Percentiles rank a stretch among this genome's conserved stretches.
Evolutionary conservation across 2,329 filamentous ascomycete species (phyloP).

Genomic region (Penicillium thymicola): DNA sequence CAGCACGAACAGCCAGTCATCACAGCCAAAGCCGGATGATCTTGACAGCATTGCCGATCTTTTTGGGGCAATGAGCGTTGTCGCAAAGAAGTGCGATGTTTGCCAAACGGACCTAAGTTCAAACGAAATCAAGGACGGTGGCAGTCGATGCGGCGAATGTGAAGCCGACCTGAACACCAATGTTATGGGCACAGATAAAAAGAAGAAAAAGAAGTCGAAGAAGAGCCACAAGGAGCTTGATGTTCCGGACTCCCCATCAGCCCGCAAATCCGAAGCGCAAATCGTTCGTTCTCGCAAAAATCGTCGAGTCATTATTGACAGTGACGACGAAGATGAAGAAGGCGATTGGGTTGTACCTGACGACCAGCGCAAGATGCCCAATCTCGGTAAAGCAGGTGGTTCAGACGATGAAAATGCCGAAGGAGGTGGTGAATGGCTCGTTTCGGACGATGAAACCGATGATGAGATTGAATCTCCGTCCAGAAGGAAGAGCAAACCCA

Average conservation of each 20-base stretch:
- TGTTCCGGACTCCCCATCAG: slow-evolving; percentile 26
- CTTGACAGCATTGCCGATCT: slow-evolving; percentile 82
- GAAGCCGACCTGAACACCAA: slow-evolving; percentile 68
- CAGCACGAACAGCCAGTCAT: slow-evolving; percentile 49
- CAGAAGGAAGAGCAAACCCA: slow-evolving; percentile 19
- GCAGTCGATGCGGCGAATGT: slow-evolving; percentile 69
- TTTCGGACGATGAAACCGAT: slow-evolving; percentile 60
- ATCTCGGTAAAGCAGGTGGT: slow-evolving; percentile 75
- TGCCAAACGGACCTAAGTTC: slow-evolving; percentile 68
- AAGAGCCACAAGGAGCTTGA: slow-evolving; percentile 41
- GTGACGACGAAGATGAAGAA: slow-evolving; percentile 61
- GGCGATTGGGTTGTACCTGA: slow-evolving; percentile 78
- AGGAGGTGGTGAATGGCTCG: slow-evolving; percentile 76
- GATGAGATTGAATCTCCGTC: slow-evolving; percentile 32
- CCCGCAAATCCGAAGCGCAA: slow-evolving; percentile 17
- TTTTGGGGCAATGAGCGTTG: slow-evolving; percentile 78
- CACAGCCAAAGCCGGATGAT: slow-evolving; percentile 56
- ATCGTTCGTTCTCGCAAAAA: slow-evolving; percentile 35
- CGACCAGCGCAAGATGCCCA: slow-evolving; percentile 57
- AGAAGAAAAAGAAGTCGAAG: slow-evolving; percentile 48
- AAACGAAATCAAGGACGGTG: slow-evolving; percentile 52
- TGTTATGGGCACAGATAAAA: slow-evolving; percentile 34
- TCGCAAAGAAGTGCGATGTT: slow-evolving; percentile 75
- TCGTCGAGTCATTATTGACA: slow-evolving; percentile 49
- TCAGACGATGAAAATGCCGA: slow-evolving; percentile 85